phyloP scores from a whole-genome alignment of 2,329 filamentous ascomycete genomes.

The Tolypocladium tundrense region DNA sequence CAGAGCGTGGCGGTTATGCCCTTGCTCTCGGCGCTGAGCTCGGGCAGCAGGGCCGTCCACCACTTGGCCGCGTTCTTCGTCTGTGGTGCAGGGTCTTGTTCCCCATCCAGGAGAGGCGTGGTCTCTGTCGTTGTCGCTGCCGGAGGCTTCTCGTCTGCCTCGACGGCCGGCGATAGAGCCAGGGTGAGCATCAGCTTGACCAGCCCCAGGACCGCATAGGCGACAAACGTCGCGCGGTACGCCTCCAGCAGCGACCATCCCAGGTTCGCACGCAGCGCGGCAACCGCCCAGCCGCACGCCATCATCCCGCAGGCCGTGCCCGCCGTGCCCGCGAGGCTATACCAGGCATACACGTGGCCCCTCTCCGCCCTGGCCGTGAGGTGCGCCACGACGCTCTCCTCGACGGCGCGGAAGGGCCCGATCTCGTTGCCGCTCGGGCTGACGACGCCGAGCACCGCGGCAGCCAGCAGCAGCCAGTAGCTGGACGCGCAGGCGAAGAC shows the following conservation, averaged over 20 bases:
- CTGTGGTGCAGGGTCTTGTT: not conserved
- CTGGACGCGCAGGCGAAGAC: conserved; percentile 41
- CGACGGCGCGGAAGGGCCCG: conserved; percentile 51
- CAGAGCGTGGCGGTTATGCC: conserved; percentile 50
- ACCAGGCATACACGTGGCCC: conserved; percentile 53
- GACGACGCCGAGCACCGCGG: conserved; percentile 51
- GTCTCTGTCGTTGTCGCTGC: conserved; percentile 6
- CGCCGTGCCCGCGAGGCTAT: conserved; percentile 45
- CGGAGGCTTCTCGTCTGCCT: conserved; percentile 17
- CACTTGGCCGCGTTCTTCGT: conserved; percentile 3
- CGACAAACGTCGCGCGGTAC: conserved; percentile 46
- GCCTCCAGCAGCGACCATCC: conserved; percentile 34
- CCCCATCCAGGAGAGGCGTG: conserved; percentile 15
- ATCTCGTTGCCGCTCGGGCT: conserved; percentile 57
- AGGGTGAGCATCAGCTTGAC: conserved; percentile 45
- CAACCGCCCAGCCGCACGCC: conserved; percentile 48
- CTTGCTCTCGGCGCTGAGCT: conserved; percentile 46
- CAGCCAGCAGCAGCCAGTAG: conserved; percentile 48
- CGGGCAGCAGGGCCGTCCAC: conserved; percentile 31
- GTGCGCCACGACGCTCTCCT: conserved; percentile 50
- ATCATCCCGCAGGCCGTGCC: conserved; percentile 52
- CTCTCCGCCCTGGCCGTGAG: conserved; percentile 34
- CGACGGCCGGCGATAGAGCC: conserved; percentile 35
- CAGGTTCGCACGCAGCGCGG: conserved; percentile 30
- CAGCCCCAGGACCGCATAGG: conserved; percentile 45